Conservation (phyloP, 257 asterid genomes). For the Forsythia viridissima region DNA sequence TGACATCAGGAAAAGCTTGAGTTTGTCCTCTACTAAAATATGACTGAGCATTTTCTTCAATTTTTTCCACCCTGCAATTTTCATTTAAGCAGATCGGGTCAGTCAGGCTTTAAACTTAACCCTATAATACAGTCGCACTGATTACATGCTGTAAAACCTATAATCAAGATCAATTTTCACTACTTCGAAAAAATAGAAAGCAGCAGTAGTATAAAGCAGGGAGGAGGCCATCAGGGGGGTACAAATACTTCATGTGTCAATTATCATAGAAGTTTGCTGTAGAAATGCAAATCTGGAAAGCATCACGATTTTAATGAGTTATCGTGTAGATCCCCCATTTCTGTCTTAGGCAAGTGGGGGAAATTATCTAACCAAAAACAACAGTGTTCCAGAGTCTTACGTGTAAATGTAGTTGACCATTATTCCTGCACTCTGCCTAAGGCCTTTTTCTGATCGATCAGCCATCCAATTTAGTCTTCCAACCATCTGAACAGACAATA, state of each 20-base stretch:
- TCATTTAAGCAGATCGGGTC: constrained; percentile 7
- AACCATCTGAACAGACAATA: constrained; percentile 51
- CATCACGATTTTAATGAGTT: neutral
- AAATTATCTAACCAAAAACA: neutral
- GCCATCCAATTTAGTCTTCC: constrained; percentile 98
- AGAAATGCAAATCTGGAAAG: constrained; percentile 5
- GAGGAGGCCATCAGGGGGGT: neutral
- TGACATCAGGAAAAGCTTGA: constrained; percentile 66
- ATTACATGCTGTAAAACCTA: neutral
- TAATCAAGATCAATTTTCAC: neutral
- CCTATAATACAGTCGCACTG: neutral
- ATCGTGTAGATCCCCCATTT: neutral
- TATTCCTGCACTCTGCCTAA: constrained; percentile 83
- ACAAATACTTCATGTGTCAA: neutral
- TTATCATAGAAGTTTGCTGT: neutral
- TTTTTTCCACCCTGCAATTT: constrained; percentile 71
- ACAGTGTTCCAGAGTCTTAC: constrained; percentile 38
- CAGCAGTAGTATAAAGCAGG: neutral
- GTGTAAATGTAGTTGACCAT: constrained; percentile 89
- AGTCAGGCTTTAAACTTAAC: neutral
- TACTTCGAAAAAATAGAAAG: neutral
- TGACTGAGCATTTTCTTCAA: constrained; percentile 79
- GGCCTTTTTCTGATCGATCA: constrained; percentile 84
- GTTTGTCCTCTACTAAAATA: constrained; percentile 70
- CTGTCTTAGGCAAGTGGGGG: neutral